Conservation (phyloP, 768 basidiomycete species). For the Pisolithus marmoratus region DNA sequence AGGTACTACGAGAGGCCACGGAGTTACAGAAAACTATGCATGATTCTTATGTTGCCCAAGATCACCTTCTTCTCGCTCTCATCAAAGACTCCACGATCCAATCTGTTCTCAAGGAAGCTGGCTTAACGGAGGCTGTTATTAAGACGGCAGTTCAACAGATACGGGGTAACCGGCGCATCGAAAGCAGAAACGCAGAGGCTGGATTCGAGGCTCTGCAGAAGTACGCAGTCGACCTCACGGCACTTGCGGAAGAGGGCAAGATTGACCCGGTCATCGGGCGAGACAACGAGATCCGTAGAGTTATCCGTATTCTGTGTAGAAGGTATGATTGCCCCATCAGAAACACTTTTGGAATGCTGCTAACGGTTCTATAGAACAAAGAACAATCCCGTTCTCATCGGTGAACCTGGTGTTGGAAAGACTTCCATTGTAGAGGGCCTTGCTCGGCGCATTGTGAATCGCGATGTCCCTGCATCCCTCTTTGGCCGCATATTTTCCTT, state of each 20-base stretch:
- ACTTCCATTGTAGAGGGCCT: conserved; percentile 94
- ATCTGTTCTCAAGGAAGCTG: conserved; percentile 67
- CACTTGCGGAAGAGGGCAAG: conserved; percentile 86
- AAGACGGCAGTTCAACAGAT: conserved; percentile 75
- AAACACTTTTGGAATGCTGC: neutral
- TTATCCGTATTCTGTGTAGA: conserved; percentile 77
- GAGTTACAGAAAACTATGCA: conserved; percentile 77
- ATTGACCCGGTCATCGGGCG: conserved; percentile 94
- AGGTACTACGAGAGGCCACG: conserved; percentile 72
- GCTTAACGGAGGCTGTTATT: conserved; percentile 63
- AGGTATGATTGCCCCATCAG: conserved; percentile 34
- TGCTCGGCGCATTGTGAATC: conserved; percentile 90
- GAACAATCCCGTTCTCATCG: conserved; percentile 96
- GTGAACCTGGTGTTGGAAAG: conserved; percentile 94
- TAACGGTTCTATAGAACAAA: conserved; percentile 62
- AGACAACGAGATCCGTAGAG: conserved; percentile 86
- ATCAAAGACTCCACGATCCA: conserved; percentile 67
- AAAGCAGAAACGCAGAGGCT: conserved; percentile 81
- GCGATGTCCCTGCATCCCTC: conserved; percentile 78
- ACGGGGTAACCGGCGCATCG: conserved; percentile 80
- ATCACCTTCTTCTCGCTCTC: conserved; percentile 84
- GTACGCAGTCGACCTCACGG: conserved; percentile 81
- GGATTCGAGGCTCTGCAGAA: conserved; percentile 92
- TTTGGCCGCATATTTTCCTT: conserved; percentile 76
- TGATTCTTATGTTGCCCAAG: conserved; percentile 90